phyloP scores from a whole-genome alignment of 208 protist species.

The Angomonas deanei region DNA sequence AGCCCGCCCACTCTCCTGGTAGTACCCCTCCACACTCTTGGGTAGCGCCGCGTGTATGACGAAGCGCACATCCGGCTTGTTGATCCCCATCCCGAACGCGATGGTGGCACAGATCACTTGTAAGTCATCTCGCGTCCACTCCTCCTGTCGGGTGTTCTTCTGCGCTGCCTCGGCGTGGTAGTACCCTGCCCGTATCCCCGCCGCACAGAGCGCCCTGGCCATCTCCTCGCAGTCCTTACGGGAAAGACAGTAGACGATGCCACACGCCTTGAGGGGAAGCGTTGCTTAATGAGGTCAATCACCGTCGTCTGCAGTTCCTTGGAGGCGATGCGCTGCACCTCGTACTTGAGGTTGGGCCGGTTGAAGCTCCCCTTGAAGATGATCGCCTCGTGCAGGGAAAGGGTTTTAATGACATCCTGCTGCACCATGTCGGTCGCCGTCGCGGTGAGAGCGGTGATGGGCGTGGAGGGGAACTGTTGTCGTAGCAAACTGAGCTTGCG shows the following conservation, averaged over 20 bases:
- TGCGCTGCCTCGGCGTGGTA: constrained; percentile 65
- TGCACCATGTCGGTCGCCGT: constrained; percentile 83
- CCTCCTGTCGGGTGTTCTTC: constrained; percentile 79
- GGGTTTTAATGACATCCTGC: constrained; percentile 81
- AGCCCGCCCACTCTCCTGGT: constrained; percentile 96
- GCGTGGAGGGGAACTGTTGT: constrained; percentile 44
- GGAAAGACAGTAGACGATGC: constrained; percentile 86
- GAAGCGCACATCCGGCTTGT: constrained; percentile 97
- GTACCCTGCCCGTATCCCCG: constrained; percentile 60
- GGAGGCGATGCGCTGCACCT: constrained; percentile 50
- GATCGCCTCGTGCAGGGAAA: constrained; percentile 49
- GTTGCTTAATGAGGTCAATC: constrained; percentile 53
- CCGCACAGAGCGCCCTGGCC: constrained; percentile 35
- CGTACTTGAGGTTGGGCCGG: constrained; percentile 69
- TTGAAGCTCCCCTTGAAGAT: constrained; percentile 86
- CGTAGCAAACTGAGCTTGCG: constrained; percentile 74
- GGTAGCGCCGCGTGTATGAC: constrained; percentile 97
- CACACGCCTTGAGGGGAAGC: constrained; percentile 61
- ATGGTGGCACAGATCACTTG: constrained; percentile 96
- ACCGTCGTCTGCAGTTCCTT: constrained; percentile 44
- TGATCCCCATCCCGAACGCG: constrained; percentile 98
- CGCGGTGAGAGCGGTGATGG: constrained; percentile 82
- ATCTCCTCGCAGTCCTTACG: constrained; percentile 81
- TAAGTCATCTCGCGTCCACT: constrained; percentile 88
- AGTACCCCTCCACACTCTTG: constrained; percentile 97